A percentile compares a stretch with the other conserved stretches of the same genome.
phyloP scores from a whole-genome alignment of 345 rosid genomes.

The Hibiscus trionum region DNA sequence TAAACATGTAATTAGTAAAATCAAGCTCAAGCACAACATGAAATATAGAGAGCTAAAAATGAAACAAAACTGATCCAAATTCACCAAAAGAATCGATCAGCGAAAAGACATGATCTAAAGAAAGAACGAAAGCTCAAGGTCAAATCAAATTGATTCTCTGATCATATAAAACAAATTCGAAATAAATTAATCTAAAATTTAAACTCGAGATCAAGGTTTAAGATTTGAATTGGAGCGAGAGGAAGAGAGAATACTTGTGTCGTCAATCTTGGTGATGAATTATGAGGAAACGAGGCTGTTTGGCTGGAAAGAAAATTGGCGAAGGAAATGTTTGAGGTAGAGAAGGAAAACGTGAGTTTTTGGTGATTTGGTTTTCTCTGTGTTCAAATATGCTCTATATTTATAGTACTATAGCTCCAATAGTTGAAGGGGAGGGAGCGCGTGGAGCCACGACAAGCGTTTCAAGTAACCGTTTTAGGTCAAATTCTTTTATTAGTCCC shows the following conservation, averaged over 20 bases:
- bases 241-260: neutral
- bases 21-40: neutral
- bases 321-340: neutral
- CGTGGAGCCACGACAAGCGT: no score
- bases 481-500: no score
- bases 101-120: neutral
- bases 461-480: no score
- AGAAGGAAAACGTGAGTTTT: neutral
- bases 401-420: neutral
- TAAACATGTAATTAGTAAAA: neutral
- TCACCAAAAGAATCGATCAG: neutral
- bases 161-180: neutral
- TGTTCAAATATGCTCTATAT: neutral
- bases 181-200: neutral
- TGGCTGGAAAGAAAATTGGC: neutral
- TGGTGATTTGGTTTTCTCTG: neutral
- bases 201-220: neutral
- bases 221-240: neutral
- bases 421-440: no score
- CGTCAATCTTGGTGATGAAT: neutral
- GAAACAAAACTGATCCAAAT: neutral
- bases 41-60: neutral
- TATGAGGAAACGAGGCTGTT: neutral
- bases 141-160: neutral
- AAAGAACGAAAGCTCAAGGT: neutral